Base-by-base conservation (phyloP, 2,329 filamentous ascomycete species). In the Conoideocrella luteorostrata region DNA sequence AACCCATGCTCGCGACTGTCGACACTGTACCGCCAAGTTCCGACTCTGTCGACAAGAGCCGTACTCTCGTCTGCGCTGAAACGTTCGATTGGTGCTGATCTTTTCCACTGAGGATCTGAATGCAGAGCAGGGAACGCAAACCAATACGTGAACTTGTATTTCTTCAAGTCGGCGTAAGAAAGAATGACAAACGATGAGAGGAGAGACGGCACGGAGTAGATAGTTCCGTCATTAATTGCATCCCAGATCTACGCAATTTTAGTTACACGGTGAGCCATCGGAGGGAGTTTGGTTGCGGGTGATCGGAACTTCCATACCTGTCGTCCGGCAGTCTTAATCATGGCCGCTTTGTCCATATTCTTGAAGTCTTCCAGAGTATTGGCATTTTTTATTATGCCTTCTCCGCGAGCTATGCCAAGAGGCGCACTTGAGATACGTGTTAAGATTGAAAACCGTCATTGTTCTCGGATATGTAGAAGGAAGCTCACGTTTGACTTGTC, bases 211-310 rank as follows among this genome's bases (percentile, higher is more conserved):
- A 91, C 87, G 9, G 89, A 93, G 67, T 95, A 97, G 54, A 98
- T 95, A 32, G 88, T 94, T 46, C 90, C 91, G 66, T 98, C 93
- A 52, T 89, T 84, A 58, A 98, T 96, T 21, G 93, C 91, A 64
- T 97, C 89, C 91, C 91, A 97, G 49, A 98, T 89, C 85, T 94
- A 59, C n/a, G n/a, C n/a, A n/a, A n/a, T n/a, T n/a, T n/a, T n/a
- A n/a, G n/a, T n/a, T n/a, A n/a, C n/a, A n/a, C n/a, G n/a, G n/a
- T n/a, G n/a, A n/a, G n/a, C n/a, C n/a, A n/a, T n/a, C n/a, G n/a
- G n/a, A n/a, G n/a, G n/a, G n/a, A n/a, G n/a, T n/a, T n/a, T n/a
- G n/a, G n/a, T n/a, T n/a, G n/a, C n/a, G n/a, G n/a, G n/a, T n/a
- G n/a, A n/a, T n/a, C n/a, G n/a, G n/a, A n/a, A n/a, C n/a, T n/a